Percentiles rank a stretch among this genome's conserved stretches.
phyloP scores from a whole-genome alignment of 2,329 filamentous ascomycete species.

The Xylaria digitata region DNA sequence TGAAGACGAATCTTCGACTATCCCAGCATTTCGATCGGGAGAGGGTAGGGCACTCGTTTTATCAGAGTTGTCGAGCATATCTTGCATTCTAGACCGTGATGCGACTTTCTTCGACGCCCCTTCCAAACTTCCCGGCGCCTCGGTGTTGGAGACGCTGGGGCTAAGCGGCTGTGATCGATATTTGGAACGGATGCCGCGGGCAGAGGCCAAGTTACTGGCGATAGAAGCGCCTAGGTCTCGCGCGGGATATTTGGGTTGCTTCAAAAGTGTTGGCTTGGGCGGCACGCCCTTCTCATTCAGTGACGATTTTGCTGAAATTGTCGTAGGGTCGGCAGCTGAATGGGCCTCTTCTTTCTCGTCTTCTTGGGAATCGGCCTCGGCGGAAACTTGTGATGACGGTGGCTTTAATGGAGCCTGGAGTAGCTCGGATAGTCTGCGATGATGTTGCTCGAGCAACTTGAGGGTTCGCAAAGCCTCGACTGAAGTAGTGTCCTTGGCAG shows the following conservation, averaged over 20 bases:
- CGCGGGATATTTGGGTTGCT: constrained; percentile 64
- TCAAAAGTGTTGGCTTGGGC: constrained; percentile 52
- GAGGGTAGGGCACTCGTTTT: constrained; percentile 67
- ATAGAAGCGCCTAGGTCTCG: constrained; percentile 84
- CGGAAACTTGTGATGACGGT: constrained; percentile 54
- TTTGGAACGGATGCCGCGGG: constrained; percentile 78
- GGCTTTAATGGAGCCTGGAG: constrained; percentile 75
- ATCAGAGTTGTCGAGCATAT: constrained; percentile 64
- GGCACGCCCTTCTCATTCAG: constrained; percentile 46
- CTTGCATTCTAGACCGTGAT: constrained; percentile 65
- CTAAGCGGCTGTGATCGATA: constrained; percentile 75
- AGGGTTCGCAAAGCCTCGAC: constrained; percentile 84
- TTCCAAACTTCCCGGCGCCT: constrained; percentile 76
- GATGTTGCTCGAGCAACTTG: constrained; percentile 86
- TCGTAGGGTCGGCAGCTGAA: constrained; percentile 40
- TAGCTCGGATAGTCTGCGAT: constrained; percentile 83
- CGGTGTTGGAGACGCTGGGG: constrained; percentile 78
- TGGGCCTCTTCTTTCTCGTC: constrained; percentile 53
- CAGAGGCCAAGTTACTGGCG: constrained; percentile 87
- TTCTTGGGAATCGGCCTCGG: constrained; percentile 52
- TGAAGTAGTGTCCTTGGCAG: constrained; percentile 75
- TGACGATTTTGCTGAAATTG: constrained; percentile 42
- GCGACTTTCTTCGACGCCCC: constrained; percentile 63
- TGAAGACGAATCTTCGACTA: constrained; percentile 45
- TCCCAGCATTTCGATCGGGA: constrained; percentile 44